These are phyloP conservation scores for Immersiella caudata DNA, from an alignment of 495 filamentous ascomycete genomes.

Conservation along the genomic window DNA sequence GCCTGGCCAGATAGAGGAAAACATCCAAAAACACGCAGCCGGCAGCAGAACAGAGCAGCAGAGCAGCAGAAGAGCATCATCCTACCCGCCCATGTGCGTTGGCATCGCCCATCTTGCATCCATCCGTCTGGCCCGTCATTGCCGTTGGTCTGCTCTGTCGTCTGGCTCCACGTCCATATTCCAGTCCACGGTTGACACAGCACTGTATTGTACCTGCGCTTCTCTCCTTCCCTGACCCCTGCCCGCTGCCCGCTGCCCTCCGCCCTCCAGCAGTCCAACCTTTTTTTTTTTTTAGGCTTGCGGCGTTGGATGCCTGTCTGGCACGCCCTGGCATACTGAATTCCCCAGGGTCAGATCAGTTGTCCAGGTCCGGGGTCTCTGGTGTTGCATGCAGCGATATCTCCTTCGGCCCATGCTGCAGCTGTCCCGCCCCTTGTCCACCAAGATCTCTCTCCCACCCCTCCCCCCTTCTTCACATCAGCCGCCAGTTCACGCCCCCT, in stretches of 20 bases:
- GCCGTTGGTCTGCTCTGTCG: conserved; percentile 17
- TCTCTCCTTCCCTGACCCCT: not conserved
- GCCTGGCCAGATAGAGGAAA: not conserved
- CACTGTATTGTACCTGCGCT: not conserved
- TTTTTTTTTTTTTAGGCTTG: not conserved
- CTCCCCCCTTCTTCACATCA: conserved; percentile 15
- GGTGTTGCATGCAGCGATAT: not conserved
- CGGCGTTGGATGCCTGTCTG: conserved; percentile 3
- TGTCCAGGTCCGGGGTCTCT: conserved; percentile 17
- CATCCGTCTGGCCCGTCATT: not conserved
- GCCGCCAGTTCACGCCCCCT: not conserved
- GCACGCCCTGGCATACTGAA: conserved; percentile 4
- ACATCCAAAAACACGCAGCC: conserved; percentile 20
- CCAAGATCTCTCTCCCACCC: conserved; percentile 18
- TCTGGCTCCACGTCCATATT: not conserved
- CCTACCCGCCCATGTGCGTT: conserved; percentile 22
- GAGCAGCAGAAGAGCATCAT: not conserved
- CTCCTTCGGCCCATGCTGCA: conserved; percentile 14
- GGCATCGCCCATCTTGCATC: conserved; percentile 31
- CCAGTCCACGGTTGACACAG: not conserved
- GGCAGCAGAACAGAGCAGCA: not conserved
- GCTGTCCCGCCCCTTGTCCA: conserved; percentile 19
- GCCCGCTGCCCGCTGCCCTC: too few relatives aligned
- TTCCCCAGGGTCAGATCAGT: conserved; percentile 11
- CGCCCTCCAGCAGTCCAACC: not conserved